phyloP scores from a whole-genome alignment of 2,329 filamentous ascomycete species.

The Monosporascus ibericus region DNA sequence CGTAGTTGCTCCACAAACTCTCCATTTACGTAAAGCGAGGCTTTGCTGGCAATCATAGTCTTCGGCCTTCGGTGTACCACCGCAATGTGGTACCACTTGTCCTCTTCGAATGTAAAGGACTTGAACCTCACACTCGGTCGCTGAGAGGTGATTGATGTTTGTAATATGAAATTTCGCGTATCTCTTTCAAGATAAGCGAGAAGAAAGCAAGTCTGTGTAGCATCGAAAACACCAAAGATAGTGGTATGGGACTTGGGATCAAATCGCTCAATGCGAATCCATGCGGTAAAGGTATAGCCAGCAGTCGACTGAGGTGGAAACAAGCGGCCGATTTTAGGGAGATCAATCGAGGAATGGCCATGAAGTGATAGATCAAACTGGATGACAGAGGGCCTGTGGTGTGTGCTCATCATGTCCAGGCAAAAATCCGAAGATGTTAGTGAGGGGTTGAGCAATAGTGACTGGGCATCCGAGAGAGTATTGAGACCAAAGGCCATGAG shows the following conservation, averaged over 20 bases:
- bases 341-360: slow-evolving; percentile 85
- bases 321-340: slow-evolving; percentile 73
- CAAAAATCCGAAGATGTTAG: slow-evolving; percentile 59
- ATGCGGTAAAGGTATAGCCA: slow-evolving; percentile 89
- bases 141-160: slow-evolving; percentile 83
- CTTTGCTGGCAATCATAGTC: slow-evolving; percentile 70
- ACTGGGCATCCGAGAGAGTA: slow-evolving; percentile 74
- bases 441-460: slow-evolving; percentile 53
- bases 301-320: slow-evolving; percentile 75
- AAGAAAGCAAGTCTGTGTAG: slow-evolving; percentile 86
- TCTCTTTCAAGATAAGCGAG: slow-evolving; percentile 92
- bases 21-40: slow-evolving; percentile 84
- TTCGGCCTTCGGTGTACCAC: slow-evolving; percentile 78
- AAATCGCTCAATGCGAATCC: slow-evolving; percentile 84
- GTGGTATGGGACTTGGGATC: slow-evolving; percentile 85
- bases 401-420: slow-evolving; percentile 65
- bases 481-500: slow-evolving; percentile 73
- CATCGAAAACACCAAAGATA: slow-evolving; percentile 90
- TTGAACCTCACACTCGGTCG: slow-evolving; percentile 93
- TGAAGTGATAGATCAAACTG: slow-evolving; percentile 88
- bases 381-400: slow-evolving; percentile 75
- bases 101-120: slow-evolving; percentile 66
- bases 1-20: slow-evolving; percentile 91
- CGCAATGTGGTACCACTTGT: slow-evolving; percentile 88
- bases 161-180: slow-evolving; percentile 87